Percentiles rank a stretch among this genome's conserved stretches.
These are phyloP conservation scores for Kluyveromyces dobzhanskii DNA, from an alignment of 805 yeast species.

Conservation along the genomic window DNA sequence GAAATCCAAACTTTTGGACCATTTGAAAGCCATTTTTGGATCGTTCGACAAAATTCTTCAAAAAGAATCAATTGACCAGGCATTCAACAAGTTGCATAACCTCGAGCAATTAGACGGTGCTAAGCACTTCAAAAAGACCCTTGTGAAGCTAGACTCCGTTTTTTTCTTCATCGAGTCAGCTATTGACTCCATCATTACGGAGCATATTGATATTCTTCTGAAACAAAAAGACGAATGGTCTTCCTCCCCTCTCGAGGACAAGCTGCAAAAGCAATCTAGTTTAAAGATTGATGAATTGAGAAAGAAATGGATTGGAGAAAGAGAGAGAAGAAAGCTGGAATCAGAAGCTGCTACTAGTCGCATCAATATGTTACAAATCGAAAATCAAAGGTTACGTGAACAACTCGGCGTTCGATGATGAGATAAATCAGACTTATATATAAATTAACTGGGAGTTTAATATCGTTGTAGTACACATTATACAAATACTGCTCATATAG, in stretches of 20 bases:
- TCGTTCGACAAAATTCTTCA: conserved; percentile 50
- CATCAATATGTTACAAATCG: conserved; percentile 46
- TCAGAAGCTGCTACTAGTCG: conserved; percentile 45
- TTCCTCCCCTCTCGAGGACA: conserved; percentile 10
- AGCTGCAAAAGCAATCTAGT: conserved; percentile 31
- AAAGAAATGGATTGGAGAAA: conserved; percentile 58
- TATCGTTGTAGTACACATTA: conserved; percentile 3
- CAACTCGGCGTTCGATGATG: conserved; percentile 2
- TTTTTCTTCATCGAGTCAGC: conserved; percentile 54
- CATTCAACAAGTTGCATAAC: conserved; percentile 41
- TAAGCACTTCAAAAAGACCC: conserved; percentile 21
- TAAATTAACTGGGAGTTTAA: background rate
- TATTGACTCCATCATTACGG: conserved; percentile 46
- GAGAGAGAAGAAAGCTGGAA: conserved; percentile 61
- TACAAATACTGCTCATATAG: too few species aligned
- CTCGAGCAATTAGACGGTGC: conserved; percentile 21
- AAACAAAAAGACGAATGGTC: conserved; percentile 9
- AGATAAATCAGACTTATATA: background rate
- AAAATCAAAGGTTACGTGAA: conserved; percentile 30
- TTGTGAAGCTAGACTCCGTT: conserved; percentile 34
- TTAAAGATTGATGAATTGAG: conserved; percentile 54
- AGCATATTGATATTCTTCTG: conserved; percentile 35
- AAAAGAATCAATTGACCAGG: conserved; percentile 49
- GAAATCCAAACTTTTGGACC: conserved; percentile 25
- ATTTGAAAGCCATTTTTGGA: conserved; percentile 41